A percentile compares a stretch with the other conserved stretches of the same genome.
phyloP scores from a whole-genome alignment of 2,329 filamentous ascomycete species.

The Diaporthe sp. region DNA sequence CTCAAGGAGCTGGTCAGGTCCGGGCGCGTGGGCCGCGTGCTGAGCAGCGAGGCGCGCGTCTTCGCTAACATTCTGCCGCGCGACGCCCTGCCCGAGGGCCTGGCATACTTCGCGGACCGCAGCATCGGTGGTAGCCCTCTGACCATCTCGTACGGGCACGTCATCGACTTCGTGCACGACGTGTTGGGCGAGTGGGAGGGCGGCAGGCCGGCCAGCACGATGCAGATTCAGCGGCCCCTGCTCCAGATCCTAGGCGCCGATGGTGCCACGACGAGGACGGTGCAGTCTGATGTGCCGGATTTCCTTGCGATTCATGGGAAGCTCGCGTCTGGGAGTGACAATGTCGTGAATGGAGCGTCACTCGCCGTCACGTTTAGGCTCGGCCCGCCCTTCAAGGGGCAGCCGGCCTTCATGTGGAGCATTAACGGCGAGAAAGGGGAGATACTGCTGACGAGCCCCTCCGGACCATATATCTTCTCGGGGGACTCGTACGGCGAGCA shows the following conservation, averaged over 20 bases:
- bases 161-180: conserved; percentile 23
- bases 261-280: conserved; percentile 30
- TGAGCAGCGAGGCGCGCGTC: conserved; percentile 44
- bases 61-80: conserved; percentile 20
- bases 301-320: conserved; percentile 46
- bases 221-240: conserved; percentile 17
- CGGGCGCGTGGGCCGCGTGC: conserved; percentile 55
- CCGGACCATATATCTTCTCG: conserved; percentile 36
- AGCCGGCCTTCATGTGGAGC: conserved; percentile 58
- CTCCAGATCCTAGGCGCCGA: background rate
- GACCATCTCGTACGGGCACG: conserved; percentile 20
- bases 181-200: conserved; percentile 20
- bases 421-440: conserved; percentile 64
- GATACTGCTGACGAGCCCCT: conserved; percentile 50
- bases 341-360: conserved; percentile 48
- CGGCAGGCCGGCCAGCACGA: background rate
- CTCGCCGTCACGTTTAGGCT: conserved; percentile 57
- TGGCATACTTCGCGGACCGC: conserved; percentile 20
- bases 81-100: conserved; percentile 37
- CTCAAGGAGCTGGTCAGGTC: conserved; percentile 53
- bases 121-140: conserved; percentile 11
- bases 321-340: conserved; percentile 40
- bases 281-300: conserved; percentile 42
- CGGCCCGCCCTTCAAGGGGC: conserved; percentile 59
- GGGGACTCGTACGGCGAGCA: conserved; percentile 44